phyloP scores from a whole-genome alignment of 2,329 filamentous ascomycete species.

The Penicillium sp. region DNA sequence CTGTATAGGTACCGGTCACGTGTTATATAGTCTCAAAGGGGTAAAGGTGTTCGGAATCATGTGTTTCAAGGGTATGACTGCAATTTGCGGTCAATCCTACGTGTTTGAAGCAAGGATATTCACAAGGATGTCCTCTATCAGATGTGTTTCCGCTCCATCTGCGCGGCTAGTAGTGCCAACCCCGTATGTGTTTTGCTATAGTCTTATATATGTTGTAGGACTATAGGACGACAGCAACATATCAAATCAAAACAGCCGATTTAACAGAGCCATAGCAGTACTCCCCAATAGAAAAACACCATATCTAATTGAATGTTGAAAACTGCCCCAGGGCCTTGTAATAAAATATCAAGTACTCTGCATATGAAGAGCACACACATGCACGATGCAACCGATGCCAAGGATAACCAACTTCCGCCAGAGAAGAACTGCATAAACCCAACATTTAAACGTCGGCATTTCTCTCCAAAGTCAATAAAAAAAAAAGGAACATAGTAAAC shows the following conservation, averaged over 20 bases:
- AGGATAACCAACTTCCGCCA: slow-evolving; percentile 1
- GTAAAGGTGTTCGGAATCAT: not conserved
- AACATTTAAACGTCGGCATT: not conserved
- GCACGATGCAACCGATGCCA: not conserved
- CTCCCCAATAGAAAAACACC: not conserved
- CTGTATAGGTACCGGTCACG: not conserved
- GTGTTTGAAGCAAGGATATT: not conserved
- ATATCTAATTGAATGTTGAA: not conserved
- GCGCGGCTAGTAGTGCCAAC: not conserved
- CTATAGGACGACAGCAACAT: not conserved
- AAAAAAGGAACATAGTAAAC: not conserved
- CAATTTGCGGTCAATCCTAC: not conserved
- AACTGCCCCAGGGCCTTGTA: not conserved
- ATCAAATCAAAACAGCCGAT: not conserved
- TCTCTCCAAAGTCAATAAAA: not conserved
- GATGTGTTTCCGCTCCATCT: not conserved
- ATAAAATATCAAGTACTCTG: not conserved
- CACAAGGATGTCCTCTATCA: not conserved
- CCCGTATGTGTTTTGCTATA: not conserved
- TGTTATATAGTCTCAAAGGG: not conserved
- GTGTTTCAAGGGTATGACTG: not conserved
- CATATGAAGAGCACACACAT: not conserved
- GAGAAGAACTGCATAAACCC: not conserved
- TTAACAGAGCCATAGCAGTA: not conserved
- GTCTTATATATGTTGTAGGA: not conserved